These are phyloP conservation scores for Sphagnum magellanicum DNA, from an alignment of 228 moss, liverwort and hornwort species.

Conservation along the genomic window DNA sequence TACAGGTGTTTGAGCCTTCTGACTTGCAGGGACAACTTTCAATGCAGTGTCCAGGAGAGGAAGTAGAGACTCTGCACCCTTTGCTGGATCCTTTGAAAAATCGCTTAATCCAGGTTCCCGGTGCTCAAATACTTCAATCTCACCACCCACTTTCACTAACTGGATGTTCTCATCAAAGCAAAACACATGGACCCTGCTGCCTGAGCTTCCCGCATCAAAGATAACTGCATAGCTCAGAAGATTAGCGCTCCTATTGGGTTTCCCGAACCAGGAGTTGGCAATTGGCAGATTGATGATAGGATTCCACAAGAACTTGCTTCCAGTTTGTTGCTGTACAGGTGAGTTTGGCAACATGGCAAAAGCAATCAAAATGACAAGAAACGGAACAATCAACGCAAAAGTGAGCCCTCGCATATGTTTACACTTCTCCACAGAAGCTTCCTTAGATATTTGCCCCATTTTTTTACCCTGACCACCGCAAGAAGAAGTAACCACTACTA, in stretches of 20 bases:
- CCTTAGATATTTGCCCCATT: too few species aligned
- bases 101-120: slow-evolving; percentile 80
- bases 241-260: neutral
- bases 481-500: too few species aligned
- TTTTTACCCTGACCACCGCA: too few species aligned
- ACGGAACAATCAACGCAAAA: slow-evolving; percentile 27
- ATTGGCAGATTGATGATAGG: slow-evolving; percentile 1
- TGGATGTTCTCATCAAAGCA: slow-evolving; percentile 58
- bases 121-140: slow-evolving; percentile 73
- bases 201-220: slow-evolving; percentile 93
- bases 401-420: slow-evolving; percentile 34
- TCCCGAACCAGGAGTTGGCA: neutral
- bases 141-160: slow-evolving; percentile 63
- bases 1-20: slow-evolving; percentile 60
- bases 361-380: slow-evolving; percentile 31
- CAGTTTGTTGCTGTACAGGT: neutral
- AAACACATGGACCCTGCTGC: slow-evolving; percentile 84
- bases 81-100: slow-evolving; percentile 56
- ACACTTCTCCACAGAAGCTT: slow-evolving; percentile 10
- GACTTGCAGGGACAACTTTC: slow-evolving; percentile 51
- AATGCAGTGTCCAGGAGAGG: slow-evolving; percentile 54
- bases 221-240: slow-evolving; percentile 51
- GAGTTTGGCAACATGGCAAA: slow-evolving; percentile 31
- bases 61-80: slow-evolving; percentile 62
- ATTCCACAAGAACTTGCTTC: neutral